Percentiles rank a stretch among this genome's conserved stretches.
Conservation (phyloP, 2,329 filamentous ascomycete genomes). For the Botryotinia calthae region DNA sequence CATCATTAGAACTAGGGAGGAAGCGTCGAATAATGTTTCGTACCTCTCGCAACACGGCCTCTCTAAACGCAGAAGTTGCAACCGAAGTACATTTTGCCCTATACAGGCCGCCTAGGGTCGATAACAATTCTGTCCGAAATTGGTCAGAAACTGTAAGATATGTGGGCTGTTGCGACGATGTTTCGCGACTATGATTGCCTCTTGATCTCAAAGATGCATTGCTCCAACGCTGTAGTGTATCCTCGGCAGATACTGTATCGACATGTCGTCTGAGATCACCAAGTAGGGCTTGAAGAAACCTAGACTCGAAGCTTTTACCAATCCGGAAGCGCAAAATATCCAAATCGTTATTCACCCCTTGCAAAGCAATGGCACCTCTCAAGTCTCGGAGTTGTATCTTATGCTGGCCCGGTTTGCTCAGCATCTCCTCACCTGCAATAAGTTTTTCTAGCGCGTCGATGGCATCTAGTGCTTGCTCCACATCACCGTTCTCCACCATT, state of each 20-base stretch:
- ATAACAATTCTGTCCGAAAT: constrained; percentile 67
- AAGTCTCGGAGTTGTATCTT: constrained; percentile 60
- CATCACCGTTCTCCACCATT: constrained; percentile 77
- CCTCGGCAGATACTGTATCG: constrained; percentile 64
- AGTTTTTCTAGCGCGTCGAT: constrained; percentile 78
- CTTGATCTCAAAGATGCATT: constrained; percentile 70
- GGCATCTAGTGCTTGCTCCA: constrained; percentile 74
- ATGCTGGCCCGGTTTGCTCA: constrained; percentile 33
- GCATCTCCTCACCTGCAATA: constrained; percentile 65
- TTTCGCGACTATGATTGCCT: constrained; percentile 58
- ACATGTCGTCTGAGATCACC: constrained; percentile 79
- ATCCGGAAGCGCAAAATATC: constrained; percentile 73
- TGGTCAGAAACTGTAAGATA: constrained; percentile 73
- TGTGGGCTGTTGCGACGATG: constrained; percentile 65
- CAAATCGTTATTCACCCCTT: constrained; percentile 76
- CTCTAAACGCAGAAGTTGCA: constrained; percentile 81
- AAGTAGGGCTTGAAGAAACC: constrained; percentile 75
- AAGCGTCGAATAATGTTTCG: constrained; percentile 79
- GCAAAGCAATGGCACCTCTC: constrained; percentile 72
- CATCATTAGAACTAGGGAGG: constrained; percentile 88
- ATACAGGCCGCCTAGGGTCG: constrained; percentile 75
- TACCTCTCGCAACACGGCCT: constrained; percentile 80
- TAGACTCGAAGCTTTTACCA: constrained; percentile 80
- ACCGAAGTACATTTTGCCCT: constrained; percentile 75
- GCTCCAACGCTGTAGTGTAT: constrained; percentile 83